Percentiles rank a stretch among this genome's conserved stretches.
These are phyloP conservation scores for Aspergillus quadrilineatus DNA, from an alignment of 2,329 filamentous ascomycete genomes.

Conservation along the genomic window DNA sequence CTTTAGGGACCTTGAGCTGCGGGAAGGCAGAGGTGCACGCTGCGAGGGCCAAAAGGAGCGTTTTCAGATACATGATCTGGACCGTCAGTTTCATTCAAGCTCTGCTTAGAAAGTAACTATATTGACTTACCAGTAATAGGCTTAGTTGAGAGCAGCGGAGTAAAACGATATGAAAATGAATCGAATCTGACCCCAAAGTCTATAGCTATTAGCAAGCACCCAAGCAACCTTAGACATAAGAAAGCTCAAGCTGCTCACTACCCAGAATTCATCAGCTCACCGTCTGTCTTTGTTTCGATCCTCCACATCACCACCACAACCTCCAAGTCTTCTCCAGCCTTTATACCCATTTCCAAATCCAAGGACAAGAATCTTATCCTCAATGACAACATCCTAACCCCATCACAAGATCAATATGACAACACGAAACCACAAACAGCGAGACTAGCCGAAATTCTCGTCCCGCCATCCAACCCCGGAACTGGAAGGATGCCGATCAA, in stretches of 20 bases:
- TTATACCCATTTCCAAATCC: background rate
- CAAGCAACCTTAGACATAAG: background rate
- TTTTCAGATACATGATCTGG: slow-evolving; percentile 18
- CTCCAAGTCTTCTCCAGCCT: background rate
- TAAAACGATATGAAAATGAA: background rate
- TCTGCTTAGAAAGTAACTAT: background rate
- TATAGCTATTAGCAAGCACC: background rate
- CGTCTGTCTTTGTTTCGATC: background rate
- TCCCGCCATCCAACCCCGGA: background rate
- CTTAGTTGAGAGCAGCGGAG: background rate
- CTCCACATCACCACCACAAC: background rate
- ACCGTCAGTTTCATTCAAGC: background rate
- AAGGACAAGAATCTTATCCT: background rate
- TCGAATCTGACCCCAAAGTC: background rate
- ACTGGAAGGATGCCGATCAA: background rate
- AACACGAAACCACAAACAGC: background rate
- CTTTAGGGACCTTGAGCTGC: background rate
- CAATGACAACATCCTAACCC: background rate
- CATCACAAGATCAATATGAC: background rate
- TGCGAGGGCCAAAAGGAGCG: slow-evolving; percentile 21
- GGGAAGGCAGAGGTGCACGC: slow-evolving; percentile 21
- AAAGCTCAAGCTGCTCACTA: background rate
- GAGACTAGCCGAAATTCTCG: slow-evolving; percentile 1
- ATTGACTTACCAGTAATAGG: background rate
- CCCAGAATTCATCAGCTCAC: background rate